These are phyloP conservation scores for Xylariaceae sp. DNA, from an alignment of 2,329 filamentous ascomycete species.

Conservation along the genomic window DNA sequence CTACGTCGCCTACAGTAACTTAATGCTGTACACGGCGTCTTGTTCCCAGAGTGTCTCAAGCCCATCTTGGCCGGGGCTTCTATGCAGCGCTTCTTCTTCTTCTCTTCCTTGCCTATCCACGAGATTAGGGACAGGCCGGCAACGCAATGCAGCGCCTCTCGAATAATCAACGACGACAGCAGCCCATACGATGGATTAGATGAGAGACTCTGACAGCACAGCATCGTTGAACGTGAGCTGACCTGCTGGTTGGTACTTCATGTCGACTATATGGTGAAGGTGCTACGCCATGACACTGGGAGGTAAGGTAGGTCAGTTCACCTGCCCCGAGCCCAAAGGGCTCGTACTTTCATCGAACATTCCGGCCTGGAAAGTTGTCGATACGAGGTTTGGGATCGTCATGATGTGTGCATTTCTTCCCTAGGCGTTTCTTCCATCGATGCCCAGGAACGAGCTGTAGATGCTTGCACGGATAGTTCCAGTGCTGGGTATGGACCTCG, in stretches of 20 bases:
- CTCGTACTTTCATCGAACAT: conserved; percentile 76
- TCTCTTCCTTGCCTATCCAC: conserved; percentile 66
- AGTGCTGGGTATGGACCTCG: conserved; percentile 45
- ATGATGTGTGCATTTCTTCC: conserved; percentile 50
- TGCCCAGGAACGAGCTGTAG: conserved; percentile 57
- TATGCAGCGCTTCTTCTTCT: conserved; percentile 58
- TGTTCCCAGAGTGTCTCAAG: conserved; percentile 73
- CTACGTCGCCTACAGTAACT: conserved; percentile 68
- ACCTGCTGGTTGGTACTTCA: conserved; percentile 58
- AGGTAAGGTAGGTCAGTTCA: conserved; percentile 65
- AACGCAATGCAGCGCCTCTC: conserved; percentile 68
- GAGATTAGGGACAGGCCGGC: conserved; percentile 66
- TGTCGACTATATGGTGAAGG: conserved; percentile 57
- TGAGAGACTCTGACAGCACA: conserved; percentile 61
- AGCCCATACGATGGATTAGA: conserved; percentile 70
- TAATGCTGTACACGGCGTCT: conserved; percentile 69
- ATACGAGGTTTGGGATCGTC: conserved; percentile 63
- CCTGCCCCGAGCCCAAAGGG: conserved; percentile 73
- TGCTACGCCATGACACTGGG: conserved; percentile 70
- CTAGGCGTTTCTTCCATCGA: conserved; percentile 56
- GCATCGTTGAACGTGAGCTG: conserved; percentile 67
- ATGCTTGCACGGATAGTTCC: conserved; percentile 62
- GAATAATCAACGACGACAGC: conserved; percentile 68
- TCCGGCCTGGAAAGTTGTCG: conserved; percentile 62
- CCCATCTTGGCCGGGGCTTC: conserved; percentile 72